Evolutionary conservation across 2,329 filamentous ascomycete species (phyloP).

Genomic region (Curvularia eragrostidis): DNA sequence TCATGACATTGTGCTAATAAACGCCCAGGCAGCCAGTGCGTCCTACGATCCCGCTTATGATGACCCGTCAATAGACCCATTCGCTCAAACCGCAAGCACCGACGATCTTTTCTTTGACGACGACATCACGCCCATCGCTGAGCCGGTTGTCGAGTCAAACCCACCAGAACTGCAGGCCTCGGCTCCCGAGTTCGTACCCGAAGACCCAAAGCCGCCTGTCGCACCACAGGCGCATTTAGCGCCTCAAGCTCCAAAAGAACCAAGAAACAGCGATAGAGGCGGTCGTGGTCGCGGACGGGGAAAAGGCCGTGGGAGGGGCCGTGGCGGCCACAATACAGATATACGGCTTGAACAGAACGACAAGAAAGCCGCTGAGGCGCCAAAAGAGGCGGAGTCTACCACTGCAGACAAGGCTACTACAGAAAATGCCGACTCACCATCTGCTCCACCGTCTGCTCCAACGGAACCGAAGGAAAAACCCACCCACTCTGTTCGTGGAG

Average conservation of each 20-base stretch:
- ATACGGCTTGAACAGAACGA: slow-evolving; percentile 22
- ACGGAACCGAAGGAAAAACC: slow-evolving; percentile 34
- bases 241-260: slow-evolving; percentile 37
- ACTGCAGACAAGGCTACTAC: slow-evolving; percentile 20
- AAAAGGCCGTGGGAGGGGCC: slow-evolving; percentile 34
- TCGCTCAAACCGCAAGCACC: slow-evolving; percentile 58
- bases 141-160: slow-evolving; percentile 50
- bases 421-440: slow-evolving; percentile 19
- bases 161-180: slow-evolving; percentile 29
- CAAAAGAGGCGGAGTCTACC: slow-evolving; percentile 28
- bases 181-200: slow-evolving; percentile 30
- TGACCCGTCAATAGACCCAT: slow-evolving; percentile 51
- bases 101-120: slow-evolving; percentile 61
- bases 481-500: slow-evolving; percentile 42
- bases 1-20: slow-evolving; percentile 7
- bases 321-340: slow-evolving; percentile 24
- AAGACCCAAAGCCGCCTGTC: slow-evolving; percentile 25
- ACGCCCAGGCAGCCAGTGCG: slow-evolving; percentile 21
- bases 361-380: slow-evolving; percentile 27
- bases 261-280: slow-evolving; percentile 37
- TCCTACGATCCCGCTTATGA: slow-evolving; percentile 39
- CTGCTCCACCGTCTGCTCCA: slow-evolving; percentile 24
- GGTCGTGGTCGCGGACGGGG: slow-evolving; percentile 37
- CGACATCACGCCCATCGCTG: slow-evolving; percentile 56
- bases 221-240: slow-evolving; percentile 31